Evolutionary conservation across 768 basidiomycete genomes (phyloP), one percentile per base, ranked within the genome.

Genomic region (Boletus rubroflammeus): DNA sequence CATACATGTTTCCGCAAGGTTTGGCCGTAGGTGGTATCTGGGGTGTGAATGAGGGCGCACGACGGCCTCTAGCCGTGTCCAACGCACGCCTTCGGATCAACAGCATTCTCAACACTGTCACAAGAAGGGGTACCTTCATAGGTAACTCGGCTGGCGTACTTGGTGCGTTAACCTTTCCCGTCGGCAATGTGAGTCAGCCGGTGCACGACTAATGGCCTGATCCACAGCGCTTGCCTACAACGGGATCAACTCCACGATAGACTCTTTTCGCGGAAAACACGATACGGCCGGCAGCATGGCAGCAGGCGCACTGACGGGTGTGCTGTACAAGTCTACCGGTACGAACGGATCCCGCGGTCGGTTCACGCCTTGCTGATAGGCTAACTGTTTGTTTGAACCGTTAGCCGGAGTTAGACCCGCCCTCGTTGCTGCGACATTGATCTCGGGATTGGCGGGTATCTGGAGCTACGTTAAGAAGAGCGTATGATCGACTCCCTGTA

Each of bases 101-200:
- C 75, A 95, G 93, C 71, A 76, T 99, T 57, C 81, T 99, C 62
- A 99, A 98, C 80, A 90, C 93, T 69, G 85, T 96, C 71, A 98
- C 97, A 57, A 79, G 96, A 75, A 83, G 97, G 75, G 97, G 97
- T 31, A 96, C 93, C 43, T 97, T 96, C 75, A 87, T 97, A 74
- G 97, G 94, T 67, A 99, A 98, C 78, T 97, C 93, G 67, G 91
- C 95, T 70, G 97, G 97, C 71, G 91, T 98, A 58, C 78, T 98
- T 59, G 97, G 97, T 98, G 66, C 73, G 90, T 81, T 69, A 59
- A 55, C 59, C 63, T 57, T 71, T 62, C 58, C 65, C 67, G 66
- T 67, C 65, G 67, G 67, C 63, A 62, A 51, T 40, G 36, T 46
- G 25, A 47, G 55, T 29, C 49, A 57, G 46, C 50, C 67, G 66